Evolutionary conservation across 208 protist species (phyloP), one percentile per base, ranked within the genome.

Genomic region (Acanthamoeba culbertsoni): DNA sequence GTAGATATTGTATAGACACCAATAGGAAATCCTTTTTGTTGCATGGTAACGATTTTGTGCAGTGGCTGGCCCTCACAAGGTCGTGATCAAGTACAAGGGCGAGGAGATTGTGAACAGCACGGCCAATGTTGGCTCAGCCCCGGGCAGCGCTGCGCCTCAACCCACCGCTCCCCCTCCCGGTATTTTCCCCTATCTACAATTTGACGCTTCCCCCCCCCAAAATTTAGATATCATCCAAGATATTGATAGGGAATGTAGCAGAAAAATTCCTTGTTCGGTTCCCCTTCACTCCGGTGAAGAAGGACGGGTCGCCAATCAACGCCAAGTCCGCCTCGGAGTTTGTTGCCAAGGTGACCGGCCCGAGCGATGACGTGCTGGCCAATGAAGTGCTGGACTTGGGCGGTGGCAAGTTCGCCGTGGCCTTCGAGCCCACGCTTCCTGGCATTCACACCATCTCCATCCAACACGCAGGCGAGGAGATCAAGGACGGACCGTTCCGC

Each of bases 371-470:
- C 0, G 79, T 40, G 12, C 33, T 68, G 14, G 23, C 31, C 2
- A 65, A 40, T 63, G 79, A 89, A 14, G 55, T 89, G 33, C 23
- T 57, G 53, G 79, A 59, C 26, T 33, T 68, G 31, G 33, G 35
- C 33, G 40, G 35, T 26, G 79, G 79, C 46, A 59, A 40, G 53
- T 89, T 46, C 55, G 79, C 53, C 16, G 79, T 89, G 28, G 79
- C 55, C 12, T 89, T 89, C 28, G 79, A 59, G 48, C 79, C 79
- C 23, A 59, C 31, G 55, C 89, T 89, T 23, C 63, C 86, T 14
- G 95, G 93, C 28, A 79, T 86, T 2, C 93, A 96, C 79, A 94
- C 26, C 0, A 94, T 96, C 48, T 75, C 53, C 14, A 45, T 94
- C 84, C 73, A 89, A 31, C 35, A 71, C 57, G 35, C 42, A 6